Evolutionary conservation across 148 eudicot species (phyloP), one percentile per base, ranked within the genome.

Genomic region (Camellia sinensis): DNA sequence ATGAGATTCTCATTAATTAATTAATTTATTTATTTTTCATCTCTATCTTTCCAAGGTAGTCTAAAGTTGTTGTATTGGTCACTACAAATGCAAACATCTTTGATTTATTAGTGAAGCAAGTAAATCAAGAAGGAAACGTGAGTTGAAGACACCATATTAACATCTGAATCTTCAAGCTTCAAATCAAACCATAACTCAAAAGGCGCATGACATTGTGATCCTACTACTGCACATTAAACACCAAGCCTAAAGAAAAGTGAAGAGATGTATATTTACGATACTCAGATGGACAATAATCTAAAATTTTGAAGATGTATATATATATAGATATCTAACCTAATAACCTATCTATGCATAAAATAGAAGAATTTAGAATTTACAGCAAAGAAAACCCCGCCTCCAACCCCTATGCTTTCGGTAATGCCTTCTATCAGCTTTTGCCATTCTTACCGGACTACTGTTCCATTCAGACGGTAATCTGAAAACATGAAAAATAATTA

Each of bases 361-460:
- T 13, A 45, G 73, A 66, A 72, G 73, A 65, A 68, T 61, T 86
- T 67, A 88, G 83, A 94, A 94, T 94, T 89, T 91, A 89, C 98
- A 94, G 86, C 98, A 94, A 81, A 92, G 78, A 73, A 94, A 73
- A 43, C 95, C 84, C 41, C 86, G 88, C 70, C 84, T 84, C 95
- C 98, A 94, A 78, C 97, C 91, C 81, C 74, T 75, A 41, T 84
- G 87, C 90, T 89, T 94, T 66, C 85, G 83, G 29, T 83, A 65
- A 60, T 78, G 81, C 84, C 89, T 87, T 78, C 87, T 84, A 18
- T 92, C 97, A 3, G 92, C 97, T 86, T 89, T 92, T 9, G 85
- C 91, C 98, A 94, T 94, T 85, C 95, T 89, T 76, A 92, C 95
- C 6, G 98, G 98, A 81, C 98, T 94, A 84, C 89, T 86, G 70